Evolutionary conservation across 768 basidiomycete genomes (phyloP), one percentile per base, ranked within the genome.

Genomic region (Rhodotorula kratochvilovae): DNA sequence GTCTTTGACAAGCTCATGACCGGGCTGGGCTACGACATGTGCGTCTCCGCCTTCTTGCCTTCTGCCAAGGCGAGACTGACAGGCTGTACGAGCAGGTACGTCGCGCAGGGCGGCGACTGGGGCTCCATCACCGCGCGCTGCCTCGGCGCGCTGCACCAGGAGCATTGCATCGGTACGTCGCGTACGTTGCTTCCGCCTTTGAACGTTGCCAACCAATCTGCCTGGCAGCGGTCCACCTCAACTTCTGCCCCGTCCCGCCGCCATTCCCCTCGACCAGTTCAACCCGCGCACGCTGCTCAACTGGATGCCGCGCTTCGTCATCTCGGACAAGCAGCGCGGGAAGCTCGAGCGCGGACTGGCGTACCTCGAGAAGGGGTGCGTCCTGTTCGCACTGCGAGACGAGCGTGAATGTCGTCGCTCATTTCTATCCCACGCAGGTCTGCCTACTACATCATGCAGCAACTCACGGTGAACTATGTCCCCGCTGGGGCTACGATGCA

Each of bases 1-100:
- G 50, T 77, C 11, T 74, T 67, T 46, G 70, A 76, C 63, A 73
- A 63, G 60, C 63, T 77, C 31, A 77, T 77, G 75, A 50, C 54
- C 11, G 71, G 70, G 2, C 53, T 76, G 1, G 71, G 73, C 0
- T 76, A 72, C 48, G 51, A 62, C 31, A 55, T 11, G 54, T 55
- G 33, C 54, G 54, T 23, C 56, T 29, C n/a, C 15, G 43, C 36
- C 50, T 51, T 16, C 12, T 2, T 21, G 16, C n/a, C n/a, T 42
- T 2, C 23, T 6, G 27, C 11, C 23, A 25, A 17, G 15, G 33
- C 29, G 31, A 36, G 29, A 51, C 35, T 12, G 17, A 29, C 31
- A 2, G 23, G 16, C 12, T 31, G 8, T 5, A 8, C 23, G 12
- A 10, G 53, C 16, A 60, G 57, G 46, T 70, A 70, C 43, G 42